Conservation (phyloP, 768 basidiomycete genomes). For the Fomitopsis pulvina region DNA sequence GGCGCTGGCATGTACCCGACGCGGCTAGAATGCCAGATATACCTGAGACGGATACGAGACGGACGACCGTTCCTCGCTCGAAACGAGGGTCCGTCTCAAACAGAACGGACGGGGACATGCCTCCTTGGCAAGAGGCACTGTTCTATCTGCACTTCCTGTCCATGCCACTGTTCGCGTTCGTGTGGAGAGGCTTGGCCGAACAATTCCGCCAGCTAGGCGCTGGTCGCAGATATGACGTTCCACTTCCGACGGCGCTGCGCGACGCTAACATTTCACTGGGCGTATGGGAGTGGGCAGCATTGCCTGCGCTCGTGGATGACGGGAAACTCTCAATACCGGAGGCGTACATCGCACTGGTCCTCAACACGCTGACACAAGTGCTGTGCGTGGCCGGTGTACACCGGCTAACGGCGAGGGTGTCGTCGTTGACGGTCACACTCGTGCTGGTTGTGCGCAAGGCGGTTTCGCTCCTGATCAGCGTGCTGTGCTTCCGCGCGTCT, state of each 20-base stretch:
- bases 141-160: conserved; percentile 86
- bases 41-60: background rate
- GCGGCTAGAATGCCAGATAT: background rate
- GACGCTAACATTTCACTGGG: conserved; percentile 7
- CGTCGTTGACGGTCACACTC: conserved; percentile 71
- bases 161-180: conserved; percentile 67
- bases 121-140: conserved; percentile 82
- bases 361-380: conserved; percentile 81
- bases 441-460: conserved; percentile 80
- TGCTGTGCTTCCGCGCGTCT: conserved; percentile 35
- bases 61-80: background rate
- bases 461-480: conserved; percentile 66
- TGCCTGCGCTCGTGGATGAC: conserved; percentile 21
- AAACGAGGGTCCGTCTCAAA: background rate
- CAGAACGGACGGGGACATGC: background rate
- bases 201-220: conserved; percentile 40
- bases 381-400: conserved; percentile 86
- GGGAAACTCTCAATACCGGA: conserved; percentile 40
- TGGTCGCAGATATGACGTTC: conserved; percentile 27
- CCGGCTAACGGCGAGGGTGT: conserved; percentile 71
- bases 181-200: conserved; percentile 42
- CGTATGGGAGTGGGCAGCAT: background rate
- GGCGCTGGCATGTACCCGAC: background rate
- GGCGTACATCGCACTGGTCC: conserved; percentile 53
- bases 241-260: conserved; percentile 7